Base-by-base conservation (phyloP, 2,329 filamentous ascomycete species). In the Epichloe coenophiala region DNA sequence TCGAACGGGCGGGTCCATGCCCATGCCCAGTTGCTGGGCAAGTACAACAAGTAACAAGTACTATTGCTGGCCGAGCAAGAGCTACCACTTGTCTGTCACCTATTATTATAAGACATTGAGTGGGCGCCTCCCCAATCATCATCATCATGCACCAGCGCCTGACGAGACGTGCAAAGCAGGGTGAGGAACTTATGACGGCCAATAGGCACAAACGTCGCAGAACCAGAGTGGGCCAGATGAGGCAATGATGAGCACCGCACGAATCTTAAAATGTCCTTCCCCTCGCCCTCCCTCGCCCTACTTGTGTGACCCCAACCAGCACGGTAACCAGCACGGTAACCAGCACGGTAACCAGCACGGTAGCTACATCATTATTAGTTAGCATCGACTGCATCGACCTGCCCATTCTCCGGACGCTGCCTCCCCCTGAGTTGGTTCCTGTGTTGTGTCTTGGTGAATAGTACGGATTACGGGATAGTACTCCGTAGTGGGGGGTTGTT, bases 1-100 rank as follows among this genome's bases (percentile, higher is more conserved):
- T 23, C 23, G 5, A 23, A 23, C 23, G 23, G 23, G 23, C 23
- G 19, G 19, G 19, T 3, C 21, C 21, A 23, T 21, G 21, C 23
- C 23, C 23, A 23, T 23, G 23, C 23, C 5, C 23, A 23, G 19
- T 21, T 21, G 19, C 40, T 39, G 40, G 47, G 21, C 27, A 37
- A 12, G 17, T 17, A 17, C 17, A 17, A 17, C 17, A 17, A 17
- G 33, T 5, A n/a, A 13, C 27, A 31, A 31, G 27, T 27, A 7
- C 23, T 27, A 27, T 27, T 27, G 23, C 23, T 7, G 23, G 27
- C 35, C 27, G 4, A 9, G 27, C 37, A 33, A 45, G 36, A 27
- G 12, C 47, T 40, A 53, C 53, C 53, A 55, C 53, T 55, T 55
- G 53, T 53, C 53, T 51, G 53, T 53, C 53, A 51, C 39, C 21